Conservation (phyloP, 2,329 filamentous ascomycete genomes). For the Ascocoryne sarcoides region DNA sequence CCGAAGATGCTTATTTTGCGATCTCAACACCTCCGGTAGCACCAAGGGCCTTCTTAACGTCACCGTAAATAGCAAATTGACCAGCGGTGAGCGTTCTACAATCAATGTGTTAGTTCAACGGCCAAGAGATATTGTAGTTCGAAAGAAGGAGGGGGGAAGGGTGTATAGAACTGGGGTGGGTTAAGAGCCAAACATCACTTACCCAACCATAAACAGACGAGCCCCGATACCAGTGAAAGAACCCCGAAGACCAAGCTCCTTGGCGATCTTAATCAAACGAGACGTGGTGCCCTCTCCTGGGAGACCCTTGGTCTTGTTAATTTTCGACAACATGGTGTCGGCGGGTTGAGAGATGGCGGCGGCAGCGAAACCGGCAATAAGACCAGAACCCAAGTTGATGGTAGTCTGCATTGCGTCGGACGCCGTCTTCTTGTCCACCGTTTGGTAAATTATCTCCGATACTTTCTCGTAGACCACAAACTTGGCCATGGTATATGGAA, state of each 20-base stretch:
- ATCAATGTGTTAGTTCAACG: background rate
- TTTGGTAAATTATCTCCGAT: conserved; percentile 60
- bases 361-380: conserved; percentile 76
- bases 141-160: too few species aligned
- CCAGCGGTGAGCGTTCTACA: conserved; percentile 49
- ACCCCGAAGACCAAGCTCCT: conserved; percentile 73
- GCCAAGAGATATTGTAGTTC: too few species aligned
- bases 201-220: conserved; percentile 56
- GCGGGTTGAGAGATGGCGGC: conserved; percentile 82
- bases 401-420: conserved; percentile 63
- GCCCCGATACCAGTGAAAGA: conserved; percentile 76
- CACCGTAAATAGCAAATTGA: conserved; percentile 86
- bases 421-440: conserved; percentile 61
- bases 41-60: conserved; percentile 59
- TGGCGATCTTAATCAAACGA: conserved; percentile 79
- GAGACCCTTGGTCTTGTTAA: conserved; percentile 88
- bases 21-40: conserved; percentile 73
- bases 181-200: too few species aligned
- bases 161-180: too few species aligned
- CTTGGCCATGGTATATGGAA: conserved; percentile 92
- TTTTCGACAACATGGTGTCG: conserved; percentile 91
- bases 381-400: conserved; percentile 73
- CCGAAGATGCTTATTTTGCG: too few species aligned
- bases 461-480: conserved; percentile 93
- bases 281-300: conserved; percentile 76